Base-by-base conservation (phyloP, 2,329 filamentous ascomycete species). In the Phyllosticta citribraziliensis region DNA sequence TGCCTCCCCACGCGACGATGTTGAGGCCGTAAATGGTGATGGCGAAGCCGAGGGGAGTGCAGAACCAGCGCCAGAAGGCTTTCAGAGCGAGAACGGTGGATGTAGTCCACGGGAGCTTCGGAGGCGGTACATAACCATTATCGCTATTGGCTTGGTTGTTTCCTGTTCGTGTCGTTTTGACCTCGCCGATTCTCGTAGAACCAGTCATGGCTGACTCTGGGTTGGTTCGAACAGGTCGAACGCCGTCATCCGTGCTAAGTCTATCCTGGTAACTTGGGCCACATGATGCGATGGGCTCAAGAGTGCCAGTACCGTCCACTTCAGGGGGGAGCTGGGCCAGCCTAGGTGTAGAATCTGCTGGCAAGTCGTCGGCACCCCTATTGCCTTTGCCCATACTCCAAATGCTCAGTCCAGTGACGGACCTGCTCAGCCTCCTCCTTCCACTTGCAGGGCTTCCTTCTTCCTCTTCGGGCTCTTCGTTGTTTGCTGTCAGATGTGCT, bases 1-100 rank as follows among this genome's bases (percentile, higher is more conserved):
- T 96, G 62, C 88, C 90, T 57, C 91, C 91, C 91, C 91, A 96
- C 0, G 88, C 91, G 10, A 96, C 84, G 20, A 96, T 82, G 65
- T 93, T 92, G 62, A 94, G 80, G 12, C 87, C 85, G 52, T 60
- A 59, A n/a, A 59, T 24, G 20, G 57, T 55, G 24, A 59, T 50
- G 19, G 40, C 11, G 57, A 59, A 55, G 2, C 57, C 57, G 22
- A 52, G 53, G 1, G 57, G 57, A 0, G 89, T 95, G 47, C 82
- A 76, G 67, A 88, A 83, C 76, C 90, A 96, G 58, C 83, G 81
- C 84, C 84, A 87, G 69, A 88, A 89, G 0, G 83, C 80, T 27
- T 79, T 76, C 12, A 85, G 69, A 1, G 81, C 83, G 58, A 85
- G 83, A 20, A 72, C 75, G 1, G 83, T 82, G 1, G 85, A 82